Conservation (phyloP, 2,329 filamentous ascomycete genomes). For the Alternaria panax region DNA sequence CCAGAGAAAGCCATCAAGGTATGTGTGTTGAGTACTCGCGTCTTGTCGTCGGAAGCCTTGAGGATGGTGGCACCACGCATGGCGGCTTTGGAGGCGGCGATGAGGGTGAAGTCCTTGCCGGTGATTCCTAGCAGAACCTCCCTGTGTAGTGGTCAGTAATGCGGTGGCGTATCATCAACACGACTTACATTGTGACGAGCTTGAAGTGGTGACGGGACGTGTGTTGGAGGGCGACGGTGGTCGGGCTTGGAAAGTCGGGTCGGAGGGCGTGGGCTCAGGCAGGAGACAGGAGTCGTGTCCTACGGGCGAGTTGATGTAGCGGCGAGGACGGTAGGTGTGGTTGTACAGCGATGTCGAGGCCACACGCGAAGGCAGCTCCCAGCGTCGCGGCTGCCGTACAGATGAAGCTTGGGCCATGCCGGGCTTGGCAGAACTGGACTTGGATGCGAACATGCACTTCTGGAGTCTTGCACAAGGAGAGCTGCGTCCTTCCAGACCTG, state of each 20-base stretch:
- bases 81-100: constrained; percentile 95
- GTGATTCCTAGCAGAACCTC: constrained; percentile 98
- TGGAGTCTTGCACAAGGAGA: background rate
- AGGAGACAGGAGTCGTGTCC: background rate
- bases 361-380: constrained; percentile 23
- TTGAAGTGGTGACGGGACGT: constrained; percentile 19
- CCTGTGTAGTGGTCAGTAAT: constrained; percentile 62
- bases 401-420: constrained; percentile 10
- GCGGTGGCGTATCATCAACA: background rate
- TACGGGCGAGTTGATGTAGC: background rate
- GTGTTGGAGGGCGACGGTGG: constrained; percentile 3
- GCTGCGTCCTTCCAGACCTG: background rate
- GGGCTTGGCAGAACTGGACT: constrained; percentile 16
- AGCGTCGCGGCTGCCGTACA: constrained; percentile 20
- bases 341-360: background rate
- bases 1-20: constrained; percentile 95
- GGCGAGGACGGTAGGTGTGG: background rate
- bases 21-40: constrained; percentile 87
- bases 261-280: background rate
- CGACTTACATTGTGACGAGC: constrained; percentile 43
- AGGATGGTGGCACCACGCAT: constrained; percentile 98
- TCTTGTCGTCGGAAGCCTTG: constrained; percentile 97
- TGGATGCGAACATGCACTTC: background rate
- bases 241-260: background rate
- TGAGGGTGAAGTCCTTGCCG: constrained; percentile 98